A percentile compares a stretch with the other conserved stretches of the same genome.
Evolutionary conservation across 2,329 filamentous ascomycete genomes (phyloP).

Genomic region (Zopfia rhizophila): DNA sequence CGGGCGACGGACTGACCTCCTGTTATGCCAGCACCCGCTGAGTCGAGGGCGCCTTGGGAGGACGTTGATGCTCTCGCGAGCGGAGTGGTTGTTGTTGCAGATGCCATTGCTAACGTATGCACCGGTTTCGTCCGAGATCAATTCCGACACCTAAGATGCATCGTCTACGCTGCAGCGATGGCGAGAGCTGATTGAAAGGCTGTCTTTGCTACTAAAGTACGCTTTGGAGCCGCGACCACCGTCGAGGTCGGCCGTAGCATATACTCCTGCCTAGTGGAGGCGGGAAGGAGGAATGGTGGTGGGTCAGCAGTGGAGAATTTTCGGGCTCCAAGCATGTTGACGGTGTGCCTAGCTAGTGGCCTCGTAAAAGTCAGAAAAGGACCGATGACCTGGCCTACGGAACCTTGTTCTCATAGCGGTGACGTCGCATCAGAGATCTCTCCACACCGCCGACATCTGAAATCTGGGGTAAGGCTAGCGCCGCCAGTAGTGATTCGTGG

Average conservation of each 20-base stretch:
- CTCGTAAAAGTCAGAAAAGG: no score
- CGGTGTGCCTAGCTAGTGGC: slow-evolving; percentile 6
- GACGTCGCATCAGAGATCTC: no score
- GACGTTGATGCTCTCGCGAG: slow-evolving; percentile 29
- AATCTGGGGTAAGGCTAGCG: no score
- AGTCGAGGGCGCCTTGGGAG: slow-evolving; percentile 38
- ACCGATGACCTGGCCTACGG: no score
- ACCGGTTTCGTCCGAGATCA: slow-evolving; percentile 16
- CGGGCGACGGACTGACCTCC: slow-evolving; percentile 32
- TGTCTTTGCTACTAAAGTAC: not conserved
- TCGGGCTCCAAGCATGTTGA: slow-evolving; percentile 15
- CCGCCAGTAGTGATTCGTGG: no score
- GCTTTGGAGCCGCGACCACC: not conserved
- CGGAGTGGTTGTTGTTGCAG: slow-evolving; percentile 24
- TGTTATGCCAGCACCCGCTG: slow-evolving; percentile 44
- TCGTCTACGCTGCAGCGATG: no score
- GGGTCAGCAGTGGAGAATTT: slow-evolving; percentile 19
- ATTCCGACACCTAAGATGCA: no score
- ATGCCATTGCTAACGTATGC: slow-evolving; percentile 22
- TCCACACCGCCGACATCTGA: no score
- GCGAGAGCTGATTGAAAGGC: no score
- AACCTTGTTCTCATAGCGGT: no score
- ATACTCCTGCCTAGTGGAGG: not conserved
- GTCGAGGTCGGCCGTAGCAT: not conserved
- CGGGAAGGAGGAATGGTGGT: not conserved